These are phyloP conservation scores for Aspergillus clavatus DNA, from an alignment of 2,329 filamentous ascomycete genomes.

Conservation along the genomic window DNA sequence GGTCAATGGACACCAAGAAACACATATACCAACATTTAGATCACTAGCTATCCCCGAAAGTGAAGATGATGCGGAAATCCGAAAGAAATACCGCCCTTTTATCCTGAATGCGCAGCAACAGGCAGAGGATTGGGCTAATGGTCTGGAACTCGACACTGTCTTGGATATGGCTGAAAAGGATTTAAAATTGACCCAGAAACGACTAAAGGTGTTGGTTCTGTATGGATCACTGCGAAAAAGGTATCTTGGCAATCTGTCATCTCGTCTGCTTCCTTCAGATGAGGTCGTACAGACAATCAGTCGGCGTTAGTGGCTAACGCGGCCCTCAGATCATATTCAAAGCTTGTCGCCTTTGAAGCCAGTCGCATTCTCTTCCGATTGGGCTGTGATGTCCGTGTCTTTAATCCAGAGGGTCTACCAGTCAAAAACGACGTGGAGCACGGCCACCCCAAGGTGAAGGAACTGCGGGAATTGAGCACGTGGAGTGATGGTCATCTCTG, in stretches of 20 bases:
- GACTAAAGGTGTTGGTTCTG: conserved; percentile 56
- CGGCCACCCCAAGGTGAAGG: conserved; percentile 57
- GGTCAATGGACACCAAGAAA: neutral
- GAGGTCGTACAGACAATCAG: too few species aligned
- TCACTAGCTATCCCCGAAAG: conserved; percentile 43
- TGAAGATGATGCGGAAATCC: conserved; percentile 46
- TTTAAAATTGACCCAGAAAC: conserved; percentile 34
- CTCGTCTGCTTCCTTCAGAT: neutral
- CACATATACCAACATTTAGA: neutral
- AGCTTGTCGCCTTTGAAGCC: conserved; percentile 56
- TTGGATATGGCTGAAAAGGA: conserved; percentile 50
- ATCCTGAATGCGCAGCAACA: conserved; percentile 35
- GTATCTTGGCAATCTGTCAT: neutral
- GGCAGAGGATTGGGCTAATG: conserved; percentile 51
- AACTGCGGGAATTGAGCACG: conserved; percentile 54
- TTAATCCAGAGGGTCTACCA: conserved; percentile 54
- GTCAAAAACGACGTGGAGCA: conserved; percentile 60
- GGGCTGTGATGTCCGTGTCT: conserved; percentile 63
- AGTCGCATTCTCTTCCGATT: conserved; percentile 58
- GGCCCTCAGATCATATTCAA: conserved; percentile 56
- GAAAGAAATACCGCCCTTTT: conserved; percentile 54
- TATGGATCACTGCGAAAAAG: conserved; percentile 41
- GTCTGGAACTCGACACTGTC: conserved; percentile 52
- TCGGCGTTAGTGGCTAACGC: conserved; percentile 35
- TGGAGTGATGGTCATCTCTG: conserved; percentile 66